A percentile compares a stretch with the other conserved stretches of the same genome.
phyloP scores from a whole-genome alignment of 23 red algal species.

The Chondrus crispus region DNA sequence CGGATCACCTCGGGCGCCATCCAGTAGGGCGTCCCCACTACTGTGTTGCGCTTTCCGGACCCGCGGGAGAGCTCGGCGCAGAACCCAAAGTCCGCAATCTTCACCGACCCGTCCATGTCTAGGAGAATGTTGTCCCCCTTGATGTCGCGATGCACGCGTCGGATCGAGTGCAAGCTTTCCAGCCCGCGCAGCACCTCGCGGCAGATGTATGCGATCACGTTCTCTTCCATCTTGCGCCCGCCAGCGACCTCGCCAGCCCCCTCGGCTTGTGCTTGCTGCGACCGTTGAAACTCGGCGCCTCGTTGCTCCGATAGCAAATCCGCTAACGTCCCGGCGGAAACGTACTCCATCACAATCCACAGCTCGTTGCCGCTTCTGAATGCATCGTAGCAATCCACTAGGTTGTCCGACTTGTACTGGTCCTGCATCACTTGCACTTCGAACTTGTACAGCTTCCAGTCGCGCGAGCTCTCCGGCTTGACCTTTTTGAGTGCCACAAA shows the following conservation, averaged over 20 bases:
- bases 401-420: slow-evolving; percentile 1
- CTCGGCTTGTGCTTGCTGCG: background rate
- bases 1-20: slow-evolving; percentile 99
- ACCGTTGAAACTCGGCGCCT: background rate
- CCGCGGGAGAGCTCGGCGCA: slow-evolving; percentile 62
- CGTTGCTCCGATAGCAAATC: slow-evolving; percentile 70
- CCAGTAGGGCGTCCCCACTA: slow-evolving; percentile 89
- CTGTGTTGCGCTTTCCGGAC: slow-evolving; percentile 66
- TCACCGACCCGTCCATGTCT: slow-evolving; percentile 75
- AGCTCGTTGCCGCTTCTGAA: slow-evolving; percentile 59
- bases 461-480: slow-evolving; percentile 49
- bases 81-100: slow-evolving; percentile 90
- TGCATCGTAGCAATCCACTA: slow-evolving; percentile 77
- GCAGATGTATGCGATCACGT: slow-evolving; percentile 69
- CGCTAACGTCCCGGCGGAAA: slow-evolving; percentile 80
- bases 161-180: slow-evolving; percentile 51
- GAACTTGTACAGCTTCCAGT: slow-evolving; percentile 71
- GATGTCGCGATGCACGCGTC: slow-evolving; percentile 81
- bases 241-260: background rate
- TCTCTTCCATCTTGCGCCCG: slow-evolving; percentile 50
- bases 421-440: slow-evolving; percentile 70
- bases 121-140: slow-evolving; percentile 82
- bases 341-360: slow-evolving; percentile 95
- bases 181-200: slow-evolving; percentile 70
- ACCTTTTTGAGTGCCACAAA: slow-evolving; percentile 63